Base-by-base conservation (phyloP, 140 eudicot species). In the Cichorium intybus region DNA sequence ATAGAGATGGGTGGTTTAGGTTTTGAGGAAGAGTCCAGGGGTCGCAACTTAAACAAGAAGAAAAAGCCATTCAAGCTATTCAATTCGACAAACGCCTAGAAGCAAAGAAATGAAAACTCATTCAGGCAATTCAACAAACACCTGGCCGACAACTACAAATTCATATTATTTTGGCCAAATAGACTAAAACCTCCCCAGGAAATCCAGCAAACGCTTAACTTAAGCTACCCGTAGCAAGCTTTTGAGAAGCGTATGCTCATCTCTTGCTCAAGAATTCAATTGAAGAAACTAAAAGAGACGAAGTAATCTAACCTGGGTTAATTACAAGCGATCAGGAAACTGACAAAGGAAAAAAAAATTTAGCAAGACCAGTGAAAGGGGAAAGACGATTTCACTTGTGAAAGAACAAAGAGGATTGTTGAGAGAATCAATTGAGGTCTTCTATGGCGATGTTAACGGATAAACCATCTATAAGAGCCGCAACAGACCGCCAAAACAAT, bases 1-100 rank as follows among this genome's bases (percentile, higher is more conserved):
- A 20, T 28, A 27, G 46, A 70, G 67, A 34, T 15, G 49, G 81
- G 74, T 64, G 68, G 15, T 56, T 72, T 22, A 56, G 14, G 45
- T 58, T 75, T 59, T 15, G 72, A 46, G 87, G 67, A 48, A 75
- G 47, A 39, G 71, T 71, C 80, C 80, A 77, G 24, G 92, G 73
- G 62, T 79, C 79, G 71, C 77, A 85, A 10, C 75, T 82, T 55
- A 88, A 62, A 72, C 80, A 85, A 69, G 84, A 77, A 7, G 79
- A 74, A 68, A 81, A 86, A 11, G 91, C 89, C 97, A 89, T 89
- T 75, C 31, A 35, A 52, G 33, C 65, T 41, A 41, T 6, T 29
- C 11, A 66, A 26, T 16, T 35, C 43, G 12, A 51, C 46, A 68
- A 51, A 52, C 7, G 6, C 34, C 47, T 11, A 29, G 16, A 29